Evolutionary conservation across 1,284 basidiomycete genomes (phyloP), one percentile per base, ranked within the genome.

Genomic region (Malassezia slooffiae): DNA sequence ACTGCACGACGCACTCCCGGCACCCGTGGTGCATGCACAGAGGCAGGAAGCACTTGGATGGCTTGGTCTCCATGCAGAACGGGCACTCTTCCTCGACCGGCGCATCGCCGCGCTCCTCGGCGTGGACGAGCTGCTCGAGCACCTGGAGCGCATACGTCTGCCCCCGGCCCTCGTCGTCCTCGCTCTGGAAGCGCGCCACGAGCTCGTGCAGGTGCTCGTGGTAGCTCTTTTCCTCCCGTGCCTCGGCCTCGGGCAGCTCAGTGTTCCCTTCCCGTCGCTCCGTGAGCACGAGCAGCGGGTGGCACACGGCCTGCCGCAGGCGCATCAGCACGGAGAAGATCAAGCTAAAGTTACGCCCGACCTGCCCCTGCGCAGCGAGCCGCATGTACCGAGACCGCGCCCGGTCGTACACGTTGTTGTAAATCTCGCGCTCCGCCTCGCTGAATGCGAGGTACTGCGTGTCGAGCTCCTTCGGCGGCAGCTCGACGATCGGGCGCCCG

Each of bases 401-500:
- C 28, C 57, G 60, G 22, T 53, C 43, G 39, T 67, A 70, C 9
- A 70, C 59, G 37, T 58, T 62, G 21, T 65, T 50, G 55, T 72
- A 72, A 24, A 72, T 71, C 39, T 57, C 57, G 21, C 70, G 57
- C 52, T 69, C 66, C n/a, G 61, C 27, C 5, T 43, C 41, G 0
- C 51, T 46, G 31, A 69, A 66, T 8, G 55, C 49, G 22, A 69
- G 41, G 17, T 50, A 40, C 20, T 50, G 44, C 29, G 61, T 53
- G 26, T 58, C 53, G 44, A 84, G 79, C 70, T 83, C 81, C 72
- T 96, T 96, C 0, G 79, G 74, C 0, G 91, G 90, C 3, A 97
- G 73, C 44, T 87, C 79, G 2, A 96, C 87, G 33, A 97, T 95
- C 31, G 77, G 78, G 38, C 84, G 82, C 2, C 91, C 91, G 58